These are phyloP conservation scores for Lepiota brunneoincarnata DNA, from an alignment of 768 basidiomycete species.

Conservation along the genomic window DNA sequence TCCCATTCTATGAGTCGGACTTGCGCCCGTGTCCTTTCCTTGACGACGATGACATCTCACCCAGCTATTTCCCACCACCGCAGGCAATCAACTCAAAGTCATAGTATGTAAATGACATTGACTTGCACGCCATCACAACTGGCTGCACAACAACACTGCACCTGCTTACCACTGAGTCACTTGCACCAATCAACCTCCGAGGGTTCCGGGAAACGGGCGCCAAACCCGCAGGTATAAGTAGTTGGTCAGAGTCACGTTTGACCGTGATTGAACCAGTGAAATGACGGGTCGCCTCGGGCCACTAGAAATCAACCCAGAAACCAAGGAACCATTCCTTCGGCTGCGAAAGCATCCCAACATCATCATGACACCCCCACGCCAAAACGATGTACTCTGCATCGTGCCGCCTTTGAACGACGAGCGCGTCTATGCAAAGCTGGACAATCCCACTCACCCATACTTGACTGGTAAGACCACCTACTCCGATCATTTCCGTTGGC, in stretches of 20 bases:
- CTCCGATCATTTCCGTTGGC: neutral
- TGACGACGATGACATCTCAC: too few species aligned
- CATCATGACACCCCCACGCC: conserved; percentile 58
- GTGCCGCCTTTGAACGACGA: conserved; percentile 47
- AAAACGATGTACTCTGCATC: conserved; percentile 36
- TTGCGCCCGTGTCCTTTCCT: too few species aligned
- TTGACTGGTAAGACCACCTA: conserved; percentile 23
- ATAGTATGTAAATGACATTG: too few species aligned
- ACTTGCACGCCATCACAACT: too few species aligned
- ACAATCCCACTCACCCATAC: conserved; percentile 55
- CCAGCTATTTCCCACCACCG: too few species aligned
- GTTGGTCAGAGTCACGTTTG: neutral
- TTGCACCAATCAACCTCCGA: too few species aligned
- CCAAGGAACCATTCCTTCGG: conserved; percentile 46
- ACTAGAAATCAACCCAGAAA: conserved; percentile 30
- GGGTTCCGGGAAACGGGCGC: neutral
- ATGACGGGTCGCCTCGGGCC: conserved; percentile 19
- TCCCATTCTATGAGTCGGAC: too few species aligned
- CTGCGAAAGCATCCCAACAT: conserved; percentile 49
- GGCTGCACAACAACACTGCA: too few species aligned
- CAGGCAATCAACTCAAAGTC: too few species aligned
- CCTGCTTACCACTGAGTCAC: too few species aligned
- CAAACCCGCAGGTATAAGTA: neutral
- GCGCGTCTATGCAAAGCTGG: conserved; percentile 42
- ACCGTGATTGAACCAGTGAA: neutral